A percentile compares a stretch with the other conserved stretches of the same genome.
These are phyloP conservation scores for Capsicum baccatum DNA, from an alignment of 257 asterid genomes.

Conservation along the genomic window DNA sequence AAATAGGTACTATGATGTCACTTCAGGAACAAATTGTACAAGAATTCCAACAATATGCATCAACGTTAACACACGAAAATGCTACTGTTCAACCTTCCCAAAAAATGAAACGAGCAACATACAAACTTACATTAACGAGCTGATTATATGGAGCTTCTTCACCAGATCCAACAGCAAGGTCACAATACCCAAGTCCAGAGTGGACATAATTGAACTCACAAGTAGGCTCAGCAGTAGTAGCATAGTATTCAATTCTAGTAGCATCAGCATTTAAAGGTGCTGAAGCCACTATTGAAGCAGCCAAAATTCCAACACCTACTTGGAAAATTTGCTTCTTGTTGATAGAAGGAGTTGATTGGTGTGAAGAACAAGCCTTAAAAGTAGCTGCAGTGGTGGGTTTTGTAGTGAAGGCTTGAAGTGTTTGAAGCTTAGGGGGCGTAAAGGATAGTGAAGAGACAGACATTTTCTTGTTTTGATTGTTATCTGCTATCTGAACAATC, in stretches of 20 bases:
- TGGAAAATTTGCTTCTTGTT: constrained; percentile 54
- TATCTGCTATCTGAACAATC: background rate
- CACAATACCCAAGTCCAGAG: constrained; percentile 94
- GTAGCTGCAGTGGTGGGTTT: constrained; percentile 29
- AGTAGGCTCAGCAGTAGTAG: constrained; percentile 79
- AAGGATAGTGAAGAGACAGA: constrained; percentile 62
- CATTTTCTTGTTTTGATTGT: constrained; percentile 37
- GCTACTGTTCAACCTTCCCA: no score
- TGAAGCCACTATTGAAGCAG: constrained; percentile 68
- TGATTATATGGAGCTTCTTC: constrained; percentile 69
- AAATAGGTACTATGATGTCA: background rate
- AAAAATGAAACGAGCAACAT: background rate
- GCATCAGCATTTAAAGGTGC: constrained; percentile 76
- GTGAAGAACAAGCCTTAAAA: constrained; percentile 46
- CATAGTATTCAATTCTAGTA: constrained; percentile 83
- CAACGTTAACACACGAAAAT: background rate
- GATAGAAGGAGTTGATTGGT: constrained; percentile 33
- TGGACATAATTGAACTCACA: constrained; percentile 74
- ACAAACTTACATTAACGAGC: constrained; percentile 62
- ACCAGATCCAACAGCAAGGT: constrained; percentile 72
- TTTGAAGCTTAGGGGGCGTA: constrained; percentile 49
- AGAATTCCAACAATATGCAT: background rate
- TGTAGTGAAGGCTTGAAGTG: constrained; percentile 31
- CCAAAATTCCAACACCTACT: constrained; percentile 67
- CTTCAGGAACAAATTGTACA: background rate